A percentile compares a stretch with the other conserved stretches of the same genome.
Conservation (phyloP, 331 rosid species). For the Malus hybrid region DNA sequence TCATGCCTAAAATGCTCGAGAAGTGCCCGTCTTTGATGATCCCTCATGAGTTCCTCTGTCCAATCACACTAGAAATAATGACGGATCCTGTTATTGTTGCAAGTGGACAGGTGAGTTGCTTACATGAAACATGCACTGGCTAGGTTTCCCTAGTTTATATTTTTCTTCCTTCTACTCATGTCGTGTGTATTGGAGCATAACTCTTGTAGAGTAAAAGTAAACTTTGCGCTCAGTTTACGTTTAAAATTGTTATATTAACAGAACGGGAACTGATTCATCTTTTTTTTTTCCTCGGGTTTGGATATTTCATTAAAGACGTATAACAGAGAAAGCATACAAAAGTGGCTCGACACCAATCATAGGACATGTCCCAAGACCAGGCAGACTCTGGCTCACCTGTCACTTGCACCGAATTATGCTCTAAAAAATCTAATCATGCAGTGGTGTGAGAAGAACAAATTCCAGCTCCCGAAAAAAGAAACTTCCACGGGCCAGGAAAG, state of each 20-base stretch:
- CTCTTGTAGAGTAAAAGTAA: not conserved
- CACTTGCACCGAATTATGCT: constrained; percentile 58
- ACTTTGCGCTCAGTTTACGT: not conserved
- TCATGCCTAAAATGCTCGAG: constrained; percentile 30
- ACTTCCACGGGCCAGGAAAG: constrained; percentile 16
- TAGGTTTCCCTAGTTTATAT: not conserved
- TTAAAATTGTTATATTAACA: not conserved
- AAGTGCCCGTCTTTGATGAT: constrained; percentile 60
- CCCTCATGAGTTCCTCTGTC: constrained; percentile 81
- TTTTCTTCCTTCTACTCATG: not conserved
- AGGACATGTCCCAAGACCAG: constrained; percentile 72
- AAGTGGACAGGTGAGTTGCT: constrained; percentile 59
- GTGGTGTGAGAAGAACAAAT: constrained; percentile 67
- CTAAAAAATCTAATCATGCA: constrained; percentile 46
- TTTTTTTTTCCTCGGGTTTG: not conserved
- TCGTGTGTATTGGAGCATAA: not conserved
- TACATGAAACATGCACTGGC: not conserved
- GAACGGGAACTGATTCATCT: constrained; percentile 3
- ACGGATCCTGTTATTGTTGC: constrained; percentile 70
- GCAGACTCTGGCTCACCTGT: constrained; percentile 42
- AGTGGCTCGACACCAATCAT: constrained; percentile 58
- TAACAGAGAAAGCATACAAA: constrained; percentile 76
- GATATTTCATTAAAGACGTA: constrained; percentile 43
- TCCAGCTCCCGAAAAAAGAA: constrained; percentile 34
- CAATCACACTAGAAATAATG: constrained; percentile 68